Percentiles rank a stretch among this genome's conserved stretches.
These are phyloP conservation scores for Mycena venus DNA, from an alignment of 768 basidiomycete species.

Conservation along the genomic window DNA sequence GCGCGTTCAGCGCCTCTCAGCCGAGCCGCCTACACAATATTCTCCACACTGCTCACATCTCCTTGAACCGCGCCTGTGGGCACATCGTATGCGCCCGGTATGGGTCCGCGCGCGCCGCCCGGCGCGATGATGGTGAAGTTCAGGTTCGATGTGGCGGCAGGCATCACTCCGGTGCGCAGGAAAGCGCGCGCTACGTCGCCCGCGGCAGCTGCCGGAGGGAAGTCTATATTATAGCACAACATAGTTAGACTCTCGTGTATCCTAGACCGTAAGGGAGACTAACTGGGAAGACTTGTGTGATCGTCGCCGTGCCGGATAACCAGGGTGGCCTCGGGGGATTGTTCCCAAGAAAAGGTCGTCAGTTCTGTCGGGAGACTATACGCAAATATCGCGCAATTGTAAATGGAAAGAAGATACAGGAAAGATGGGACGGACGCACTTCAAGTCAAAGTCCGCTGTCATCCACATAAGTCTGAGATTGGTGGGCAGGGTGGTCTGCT, in stretches of 20 bases:
- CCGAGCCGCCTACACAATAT: neutral
- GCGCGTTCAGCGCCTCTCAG: neutral
- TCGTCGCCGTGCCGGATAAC: conserved; percentile 28
- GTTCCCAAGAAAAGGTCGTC: conserved; percentile 19
- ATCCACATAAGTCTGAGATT: conserved; percentile 13
- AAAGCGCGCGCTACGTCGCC: neutral
- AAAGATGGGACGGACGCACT: neutral
- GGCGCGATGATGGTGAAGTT: neutral
- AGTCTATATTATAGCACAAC: neutral
- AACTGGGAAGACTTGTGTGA: conserved; percentile 31
- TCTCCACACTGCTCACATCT: neutral
- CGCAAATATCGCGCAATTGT: neutral
- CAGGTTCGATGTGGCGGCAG: neutral
- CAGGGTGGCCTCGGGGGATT: conserved; percentile 21
- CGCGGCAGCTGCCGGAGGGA: neutral
- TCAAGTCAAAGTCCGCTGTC: conserved; percentile 30
- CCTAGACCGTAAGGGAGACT: neutral
- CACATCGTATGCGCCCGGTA: neutral
- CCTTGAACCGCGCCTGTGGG: neutral
- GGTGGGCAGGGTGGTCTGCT: neutral
- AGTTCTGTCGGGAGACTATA: conserved; percentile 22
- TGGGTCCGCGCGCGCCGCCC: neutral
- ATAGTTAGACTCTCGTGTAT: neutral
- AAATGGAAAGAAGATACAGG: neutral
- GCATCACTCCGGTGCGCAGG: neutral